A percentile compares a stretch with the other conserved stretches of the same genome.
Conservation (phyloP, 345 rosid species). For the Trapa incisa region DNA sequence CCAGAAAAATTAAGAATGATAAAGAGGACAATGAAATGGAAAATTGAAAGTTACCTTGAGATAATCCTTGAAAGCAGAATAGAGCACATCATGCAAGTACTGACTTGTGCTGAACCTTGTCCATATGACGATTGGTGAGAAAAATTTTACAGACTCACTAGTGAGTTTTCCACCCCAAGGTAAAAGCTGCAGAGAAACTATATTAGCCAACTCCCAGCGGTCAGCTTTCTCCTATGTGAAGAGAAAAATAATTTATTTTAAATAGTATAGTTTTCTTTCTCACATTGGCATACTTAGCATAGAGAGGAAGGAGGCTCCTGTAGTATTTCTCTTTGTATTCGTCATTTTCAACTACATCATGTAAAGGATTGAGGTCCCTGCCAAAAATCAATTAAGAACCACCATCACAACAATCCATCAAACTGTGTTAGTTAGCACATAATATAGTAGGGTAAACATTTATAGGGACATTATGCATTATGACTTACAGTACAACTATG, state of each 20-base stretch:
- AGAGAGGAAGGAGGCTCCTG: slow-evolving; percentile 40
- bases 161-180: slow-evolving; percentile 98
- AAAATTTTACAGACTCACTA: slow-evolving; percentile 62
- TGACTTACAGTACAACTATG: slow-evolving; percentile 53
- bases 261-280: slow-evolving; percentile 6
- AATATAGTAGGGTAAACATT: not conserved
- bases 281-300: slow-evolving; percentile 60
- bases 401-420: not conserved
- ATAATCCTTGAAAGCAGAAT: slow-evolving; percentile 55
- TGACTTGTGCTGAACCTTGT: slow-evolving; percentile 42
- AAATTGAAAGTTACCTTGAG: slow-evolving; percentile 32
- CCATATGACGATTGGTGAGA: slow-evolving; percentile 71
- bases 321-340: slow-evolving; percentile 77
- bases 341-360: slow-evolving; percentile 31
- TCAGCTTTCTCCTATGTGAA: not conserved
- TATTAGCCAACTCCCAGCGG: slow-evolving; percentile 14
- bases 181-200: slow-evolving; percentile 60
- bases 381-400: slow-evolving; percentile 1
- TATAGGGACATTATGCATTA: too few species aligned
- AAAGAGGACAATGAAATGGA: not conserved
- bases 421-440: not conserved
- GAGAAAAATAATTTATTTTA: not conserved
- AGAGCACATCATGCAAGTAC: slow-evolving; percentile 26
- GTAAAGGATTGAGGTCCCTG: slow-evolving; percentile 91
- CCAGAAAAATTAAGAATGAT: not conserved